phyloP scores from a whole-genome alignment of 129 eudicot genomes.

The Tanacetum coccineum region DNA sequence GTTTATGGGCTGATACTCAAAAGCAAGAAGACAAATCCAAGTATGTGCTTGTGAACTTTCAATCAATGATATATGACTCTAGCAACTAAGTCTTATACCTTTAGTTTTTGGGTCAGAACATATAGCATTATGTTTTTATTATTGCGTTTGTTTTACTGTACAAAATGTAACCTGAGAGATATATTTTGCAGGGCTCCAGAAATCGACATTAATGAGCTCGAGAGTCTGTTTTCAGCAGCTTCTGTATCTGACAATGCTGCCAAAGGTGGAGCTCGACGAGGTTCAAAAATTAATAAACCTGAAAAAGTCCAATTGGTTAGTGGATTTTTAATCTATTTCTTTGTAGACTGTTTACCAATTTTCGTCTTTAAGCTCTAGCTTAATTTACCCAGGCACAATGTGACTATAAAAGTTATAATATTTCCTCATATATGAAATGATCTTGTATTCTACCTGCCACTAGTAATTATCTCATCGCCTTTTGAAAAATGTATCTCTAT shows the following conservation, averaged over 20 bases:
- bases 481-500: conserved; percentile 17
- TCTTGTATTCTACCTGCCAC: conserved; percentile 7
- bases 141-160: neutral
- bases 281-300: conserved; percentile 72
- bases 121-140: neutral
- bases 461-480: conserved; percentile 6
- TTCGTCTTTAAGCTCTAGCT: conserved; percentile 18
- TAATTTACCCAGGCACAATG: conserved; percentile 6
- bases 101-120: neutral
- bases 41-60: conserved; percentile 32
- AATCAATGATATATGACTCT: conserved; percentile 12
- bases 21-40: conserved; percentile 76
- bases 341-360: conserved; percentile 13
- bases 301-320: conserved; percentile 92
- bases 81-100: neutral
- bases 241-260: conserved; percentile 57
- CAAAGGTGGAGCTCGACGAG: conserved; percentile 67
- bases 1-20: conserved; percentile 90
- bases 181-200: conserved; percentile 79
- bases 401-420: neutral
- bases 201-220: conserved; percentile 93
- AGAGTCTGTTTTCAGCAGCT: conserved; percentile 77
- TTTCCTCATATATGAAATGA: conserved; percentile 6
- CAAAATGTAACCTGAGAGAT: conserved; percentile 23
- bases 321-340: conserved; percentile 17